A percentile compares a stretch with the other conserved stretches of the same genome.
Conservation (phyloP, 2,329 filamentous ascomycete species). For the Nigrospora osmanthi region DNA sequence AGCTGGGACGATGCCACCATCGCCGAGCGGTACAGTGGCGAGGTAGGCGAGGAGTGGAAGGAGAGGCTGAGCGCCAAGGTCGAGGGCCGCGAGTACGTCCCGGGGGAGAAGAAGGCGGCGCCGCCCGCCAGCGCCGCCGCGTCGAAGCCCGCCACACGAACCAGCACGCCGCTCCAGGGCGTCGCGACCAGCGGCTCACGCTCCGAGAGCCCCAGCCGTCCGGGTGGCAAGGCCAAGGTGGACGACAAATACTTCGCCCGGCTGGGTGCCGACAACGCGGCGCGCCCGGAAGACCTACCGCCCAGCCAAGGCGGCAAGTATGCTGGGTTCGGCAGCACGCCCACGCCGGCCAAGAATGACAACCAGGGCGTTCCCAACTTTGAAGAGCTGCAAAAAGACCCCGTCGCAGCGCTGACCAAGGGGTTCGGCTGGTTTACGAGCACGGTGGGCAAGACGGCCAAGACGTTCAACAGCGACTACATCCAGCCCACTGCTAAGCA, state of each 20-base stretch:
- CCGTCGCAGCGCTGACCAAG: slow-evolving; percentile 79
- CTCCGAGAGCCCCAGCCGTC: slow-evolving; percentile 29
- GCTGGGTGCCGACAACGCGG: slow-evolving; percentile 76
- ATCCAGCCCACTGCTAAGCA: slow-evolving; percentile 89
- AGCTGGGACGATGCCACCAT: slow-evolving; percentile 85
- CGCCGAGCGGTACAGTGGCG: slow-evolving; percentile 80
- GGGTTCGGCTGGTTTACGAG: slow-evolving; percentile 91
- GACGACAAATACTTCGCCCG: slow-evolving; percentile 88
- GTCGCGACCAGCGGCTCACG: slow-evolving; percentile 27
- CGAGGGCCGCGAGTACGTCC: slow-evolving; percentile 80
- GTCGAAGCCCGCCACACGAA: slow-evolving; percentile 22
- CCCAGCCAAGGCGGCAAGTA: slow-evolving; percentile 93
- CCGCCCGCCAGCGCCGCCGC: slow-evolving; percentile 25
- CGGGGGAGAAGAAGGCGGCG: slow-evolving; percentile 51
- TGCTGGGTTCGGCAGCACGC: slow-evolving; percentile 77
- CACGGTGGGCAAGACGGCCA: slow-evolving; percentile 82
- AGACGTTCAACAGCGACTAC: slow-evolving; percentile 83
- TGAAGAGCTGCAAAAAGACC: slow-evolving; percentile 89
- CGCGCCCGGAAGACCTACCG: slow-evolving; percentile 63
- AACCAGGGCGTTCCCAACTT: slow-evolving; percentile 53
- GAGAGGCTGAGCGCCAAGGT: slow-evolving; percentile 81
- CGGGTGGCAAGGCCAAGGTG: slow-evolving; percentile 47
- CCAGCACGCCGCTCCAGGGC: slow-evolving; percentile 27
- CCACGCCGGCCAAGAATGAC: slow-evolving; percentile 41
- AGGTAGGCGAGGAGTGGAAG: slow-evolving; percentile 92